Evolutionary conservation across 1,139 yeast species (phyloP), one percentile per base, ranked within the genome.

Genomic region (Williopsis jadinii): DNA sequence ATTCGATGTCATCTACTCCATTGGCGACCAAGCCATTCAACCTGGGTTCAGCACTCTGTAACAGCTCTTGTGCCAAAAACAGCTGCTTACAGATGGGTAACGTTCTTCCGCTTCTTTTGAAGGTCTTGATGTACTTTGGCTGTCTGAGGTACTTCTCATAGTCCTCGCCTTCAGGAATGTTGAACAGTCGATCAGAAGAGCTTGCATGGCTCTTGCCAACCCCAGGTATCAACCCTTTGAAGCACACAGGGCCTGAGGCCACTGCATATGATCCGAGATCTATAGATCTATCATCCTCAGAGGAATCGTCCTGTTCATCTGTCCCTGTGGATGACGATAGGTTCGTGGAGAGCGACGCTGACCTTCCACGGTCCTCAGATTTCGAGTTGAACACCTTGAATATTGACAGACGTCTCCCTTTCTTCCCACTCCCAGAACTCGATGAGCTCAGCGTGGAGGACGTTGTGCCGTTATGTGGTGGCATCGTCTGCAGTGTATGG

Each of bases 1-100:
- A 11, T n/a, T 32, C 35, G 3, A 30, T 27, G 9, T 32, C 34
- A 14, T 32, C 34, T 3, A 32, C 15, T 1, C 42, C 39, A 6
- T 35, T 40, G 6, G 12, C 29, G 14, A 24, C 6, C 26, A 31
- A 32, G 6, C 34, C 26, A 11, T 14, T 11, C n/a, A 9, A 10
- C 26, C n/a, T 32, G 9, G 39, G 15, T 2, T 27, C 32, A 8
- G 32, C 35, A 27, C 45, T 47, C 13, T 55, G 57, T 43, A 69
- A 67, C 45, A 88, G 64, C 60, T 87, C 95, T 60, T 88, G 97
- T 1, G 95, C 95, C 35, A 87, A 63, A 51, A 88, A 86, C 38
- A 87, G 59, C 44, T 82, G 66, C 50, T 74, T 74, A 45, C 80
- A 64, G 34, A 65, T 59, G 30, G 62, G 64, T 2, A 77, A 70